Base-by-base conservation (phyloP, 257 asterid species). In the Jacaranda mimosifolia region DNA sequence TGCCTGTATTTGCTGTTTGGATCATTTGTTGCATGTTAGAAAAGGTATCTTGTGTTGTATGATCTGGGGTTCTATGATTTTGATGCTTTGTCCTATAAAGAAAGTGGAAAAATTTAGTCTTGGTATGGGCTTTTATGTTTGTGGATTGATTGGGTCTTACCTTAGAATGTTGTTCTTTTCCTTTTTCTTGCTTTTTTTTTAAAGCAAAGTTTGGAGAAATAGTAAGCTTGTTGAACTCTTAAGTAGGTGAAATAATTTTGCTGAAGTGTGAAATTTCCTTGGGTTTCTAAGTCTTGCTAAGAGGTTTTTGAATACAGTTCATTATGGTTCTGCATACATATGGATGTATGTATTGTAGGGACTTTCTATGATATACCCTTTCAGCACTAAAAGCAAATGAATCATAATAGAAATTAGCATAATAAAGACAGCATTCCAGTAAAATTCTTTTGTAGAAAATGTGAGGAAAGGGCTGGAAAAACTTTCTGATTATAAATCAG, bases 191-290 rank as follows among this genome's bases (percentile, higher is more conserved):
- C 45, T 42, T 5, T 73, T 12, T 64, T 63, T 46, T 26, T 26
- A 26, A 2, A 26, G 32, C 32, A 26, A 26, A 26, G 32, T 26
- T 26, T 26, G 32, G 9, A 46, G 43, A 40, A 65, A 39, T 39
- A 43, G 19, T 66, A 15, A 12, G 62, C 72, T 19, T 74, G 49
- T 48, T n/a, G n/a, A n/a, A n/a, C n/a, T n/a, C n/a, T n/a, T 35
- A 39, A 51, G 14, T 35, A 11, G 26, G 7, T 52, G 11, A 1
- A 7, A 63, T 60, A 17, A 59, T 62, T 74, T 35, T 12, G 51
- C 14, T 57, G 55, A 49, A 39, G 7, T 42, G 40, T 26, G 32
- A 26, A 60, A 74, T 40, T 4, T 32, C 55, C 13, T 0, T 38
- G 52, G 52, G 11, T 15, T 35, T 26, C 6, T 18, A 10, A 40